Base-by-base conservation (phyloP, 164 flowering plant genomes). In the Hamamelis virginiana region DNA sequence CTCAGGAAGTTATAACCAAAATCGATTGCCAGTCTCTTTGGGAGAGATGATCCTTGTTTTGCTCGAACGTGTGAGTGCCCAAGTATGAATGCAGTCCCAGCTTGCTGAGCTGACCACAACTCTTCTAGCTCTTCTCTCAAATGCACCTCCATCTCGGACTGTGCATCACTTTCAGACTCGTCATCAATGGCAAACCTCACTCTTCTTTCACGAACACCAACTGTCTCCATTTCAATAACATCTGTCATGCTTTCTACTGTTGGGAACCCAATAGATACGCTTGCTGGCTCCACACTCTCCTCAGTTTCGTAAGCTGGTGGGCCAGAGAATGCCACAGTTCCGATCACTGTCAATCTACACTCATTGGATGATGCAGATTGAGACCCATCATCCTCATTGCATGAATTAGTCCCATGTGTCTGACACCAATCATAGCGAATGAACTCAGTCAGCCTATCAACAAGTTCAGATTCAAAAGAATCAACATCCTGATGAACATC, bases 401-500 rank as follows among this genome's bases (percentile, higher is more conserved):
- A 45, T 9, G 73, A 46, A 53, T 69, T 72, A 1, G 57, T 66
- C 14, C 51, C 74, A 5, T 69, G 68, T 4, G 58, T 72, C 23
- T 67, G 70, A 23, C 66, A 69, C 80, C 89, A 80, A 64, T 88
- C 89, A 64, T 86, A 86, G 28, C 71, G 75, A 66, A 93, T 89
- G 81, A 89, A 93, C 62, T 83, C 89, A 15, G 88, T 88, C 59
- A 91, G 80, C 68, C 72, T 74, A 9, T 70, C 78, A 13, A 89
- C 86, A 10, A 93, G 91, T 55, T 91, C 91, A 0, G 92, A 65
- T 72, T 93, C 98, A 56, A 92, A 92, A 12, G 93, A 89, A 62
- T 91, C 86, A 12, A 89, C 82, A 64, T 93, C 98, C 70, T 89
- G 95, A 74, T 89, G 96, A 59, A 91, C 92, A 71, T 93, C 98